A percentile compares a stretch with the other conserved stretches of the same genome.
phyloP scores from a whole-genome alignment of 805 yeast genomes.

The Pichia exigua region DNA sequence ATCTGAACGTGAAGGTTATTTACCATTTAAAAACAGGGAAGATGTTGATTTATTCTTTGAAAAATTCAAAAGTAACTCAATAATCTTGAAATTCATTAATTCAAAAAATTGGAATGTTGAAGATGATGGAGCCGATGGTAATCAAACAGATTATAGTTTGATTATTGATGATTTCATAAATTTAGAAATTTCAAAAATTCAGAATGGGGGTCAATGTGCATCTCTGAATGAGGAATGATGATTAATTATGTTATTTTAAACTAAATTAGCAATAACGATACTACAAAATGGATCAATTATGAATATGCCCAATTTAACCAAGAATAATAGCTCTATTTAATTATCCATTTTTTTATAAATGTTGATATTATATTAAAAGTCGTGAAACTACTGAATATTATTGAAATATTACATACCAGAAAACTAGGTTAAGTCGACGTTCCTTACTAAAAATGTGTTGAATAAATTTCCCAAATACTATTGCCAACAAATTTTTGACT shows the following conservation, averaged over 20 bases:
- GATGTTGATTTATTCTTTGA: conserved; percentile 6
- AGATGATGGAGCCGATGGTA: neutral
- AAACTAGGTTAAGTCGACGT: too few species aligned
- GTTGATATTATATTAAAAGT: too few species aligned
- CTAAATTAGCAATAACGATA: too few species aligned
- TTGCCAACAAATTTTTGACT: conserved; percentile 9
- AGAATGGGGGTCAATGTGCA: neutral
- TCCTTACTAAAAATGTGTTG: conserved; percentile 2
- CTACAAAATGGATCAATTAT: too few species aligned
- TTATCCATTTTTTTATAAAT: too few species aligned
- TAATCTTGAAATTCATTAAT: conserved; percentile 4
- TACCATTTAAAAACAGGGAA: conserved; percentile 10
- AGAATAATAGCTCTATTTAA: too few species aligned
- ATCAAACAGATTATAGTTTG: neutral
- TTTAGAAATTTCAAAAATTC: neutral
- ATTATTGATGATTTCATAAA: neutral
- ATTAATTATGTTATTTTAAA: too few species aligned
- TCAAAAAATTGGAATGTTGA: conserved; percentile 1
- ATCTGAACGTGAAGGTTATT: conserved; percentile 22
- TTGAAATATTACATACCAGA: too few species aligned
- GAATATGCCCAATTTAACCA: too few species aligned
- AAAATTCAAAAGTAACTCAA: neutral
- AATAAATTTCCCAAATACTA: conserved; percentile 10
- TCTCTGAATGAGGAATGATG: neutral
- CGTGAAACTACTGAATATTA: too few species aligned